Evolutionary conservation across 257 asterid genomes (phyloP).

Genomic region (Pogostemon cablin): DNA sequence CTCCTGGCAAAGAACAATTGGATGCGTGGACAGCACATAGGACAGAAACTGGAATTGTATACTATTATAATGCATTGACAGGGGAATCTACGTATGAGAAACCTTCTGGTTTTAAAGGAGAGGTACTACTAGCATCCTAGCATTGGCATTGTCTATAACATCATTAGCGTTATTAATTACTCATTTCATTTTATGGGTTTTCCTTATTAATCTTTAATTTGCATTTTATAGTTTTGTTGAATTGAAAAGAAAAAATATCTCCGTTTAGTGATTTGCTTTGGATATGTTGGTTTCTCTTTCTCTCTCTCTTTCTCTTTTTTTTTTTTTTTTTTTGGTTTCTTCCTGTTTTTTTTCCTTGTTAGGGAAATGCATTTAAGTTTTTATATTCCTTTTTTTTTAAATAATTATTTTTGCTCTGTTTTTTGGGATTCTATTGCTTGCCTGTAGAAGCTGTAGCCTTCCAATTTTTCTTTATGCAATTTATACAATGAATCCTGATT

Average conservation of each 20-base stretch:
- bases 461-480: background rate
- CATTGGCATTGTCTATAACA: constrained; percentile 26
- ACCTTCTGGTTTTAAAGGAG: constrained; percentile 79
- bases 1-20: constrained; percentile 47
- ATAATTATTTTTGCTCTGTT: constrained; percentile 19
- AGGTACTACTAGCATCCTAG: constrained; percentile 55
- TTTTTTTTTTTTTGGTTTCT: constrained; percentile 13
- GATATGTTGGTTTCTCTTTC: constrained; percentile 10
- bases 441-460: background rate
- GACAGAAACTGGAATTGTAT: constrained; percentile 78
- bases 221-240: constrained; percentile 18
- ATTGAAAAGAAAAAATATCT: constrained; percentile 8
- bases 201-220: background rate
- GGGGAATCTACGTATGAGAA: constrained; percentile 94
- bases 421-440: background rate
- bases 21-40: constrained; percentile 94
- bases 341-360: no score
- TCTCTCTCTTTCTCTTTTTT: background rate
- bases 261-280: background rate
- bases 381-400: constrained; percentile 6
- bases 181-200: constrained; percentile 10
- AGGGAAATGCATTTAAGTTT: constrained; percentile 1
- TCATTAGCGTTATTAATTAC: constrained; percentile 7
- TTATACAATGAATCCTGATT: constrained; percentile 12
- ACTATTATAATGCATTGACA: constrained; percentile 86